Conservation (phyloP, 2,329 filamentous ascomycete genomes). For the Penicillium expansum region DNA sequence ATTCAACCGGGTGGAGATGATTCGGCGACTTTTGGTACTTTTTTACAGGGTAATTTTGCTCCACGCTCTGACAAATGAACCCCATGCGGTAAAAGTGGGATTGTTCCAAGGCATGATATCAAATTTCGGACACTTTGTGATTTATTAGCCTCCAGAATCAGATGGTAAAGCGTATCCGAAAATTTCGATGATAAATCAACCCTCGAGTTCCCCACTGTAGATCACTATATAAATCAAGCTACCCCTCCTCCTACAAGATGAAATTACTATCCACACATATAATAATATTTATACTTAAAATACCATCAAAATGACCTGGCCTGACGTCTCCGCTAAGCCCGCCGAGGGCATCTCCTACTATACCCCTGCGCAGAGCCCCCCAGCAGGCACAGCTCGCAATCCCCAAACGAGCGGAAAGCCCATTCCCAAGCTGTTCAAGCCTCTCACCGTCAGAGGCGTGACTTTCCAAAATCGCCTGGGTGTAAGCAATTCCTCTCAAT, state of each 20-base stretch:
- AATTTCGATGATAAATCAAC: constrained; percentile 2
- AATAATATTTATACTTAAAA: not conserved
- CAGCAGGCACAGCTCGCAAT: constrained; percentile 39
- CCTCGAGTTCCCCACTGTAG: not conserved
- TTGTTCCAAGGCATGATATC: not conserved
- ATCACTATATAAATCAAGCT: not conserved
- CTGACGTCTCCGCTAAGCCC: constrained; percentile 36
- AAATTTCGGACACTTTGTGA: not conserved
- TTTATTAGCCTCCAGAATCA: not conserved
- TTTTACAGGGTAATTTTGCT: not conserved
- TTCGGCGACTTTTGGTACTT: not conserved
- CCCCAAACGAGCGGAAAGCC: constrained; percentile 43
- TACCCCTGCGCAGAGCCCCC: constrained; percentile 38
- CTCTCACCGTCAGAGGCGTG: constrained; percentile 56
- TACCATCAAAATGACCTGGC: constrained; percentile 22
- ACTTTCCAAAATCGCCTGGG: constrained; percentile 66
- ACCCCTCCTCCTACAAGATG: not conserved
- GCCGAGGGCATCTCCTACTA: constrained; percentile 44
- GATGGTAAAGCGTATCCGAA: not conserved
- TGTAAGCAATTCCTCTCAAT: constrained; percentile 26
- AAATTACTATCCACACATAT: not conserved
- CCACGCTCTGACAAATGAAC: not conserved
- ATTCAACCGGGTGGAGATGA: constrained; percentile 1
- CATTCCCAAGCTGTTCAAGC: constrained; percentile 57
- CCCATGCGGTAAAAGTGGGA: not conserved